Conservation (phyloP, 441 rosid genomes). For the Jatropha multifida region DNA sequence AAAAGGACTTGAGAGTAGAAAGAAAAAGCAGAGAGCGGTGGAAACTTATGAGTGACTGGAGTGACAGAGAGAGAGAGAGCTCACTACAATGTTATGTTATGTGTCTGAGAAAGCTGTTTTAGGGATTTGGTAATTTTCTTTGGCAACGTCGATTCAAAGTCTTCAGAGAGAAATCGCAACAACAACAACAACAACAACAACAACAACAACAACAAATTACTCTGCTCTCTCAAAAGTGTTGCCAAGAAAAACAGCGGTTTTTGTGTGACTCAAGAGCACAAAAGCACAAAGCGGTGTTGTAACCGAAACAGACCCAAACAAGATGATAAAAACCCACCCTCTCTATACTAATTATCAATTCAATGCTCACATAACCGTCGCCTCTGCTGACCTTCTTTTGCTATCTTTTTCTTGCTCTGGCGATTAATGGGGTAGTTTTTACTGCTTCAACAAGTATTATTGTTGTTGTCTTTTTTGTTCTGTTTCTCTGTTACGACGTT, state of each 20-base stretch:
- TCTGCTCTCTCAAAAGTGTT: slow-evolving; percentile 26
- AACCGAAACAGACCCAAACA: slow-evolving; percentile 41
- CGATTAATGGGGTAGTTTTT: slow-evolving; percentile 44
- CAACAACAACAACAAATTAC: slow-evolving; percentile 9
- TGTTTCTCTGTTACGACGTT: slow-evolving; percentile 1
- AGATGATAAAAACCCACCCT: slow-evolving; percentile 1
- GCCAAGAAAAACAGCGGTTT: slow-evolving; percentile 28
- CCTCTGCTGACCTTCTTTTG: slow-evolving; percentile 21
- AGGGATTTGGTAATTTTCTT: slow-evolving; percentile 34
- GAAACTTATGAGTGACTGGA: slow-evolving; percentile 17
- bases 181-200: slow-evolving; percentile 9
- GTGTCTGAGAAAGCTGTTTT: slow-evolving; percentile 21
- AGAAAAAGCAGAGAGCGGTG: slow-evolving; percentile 5
- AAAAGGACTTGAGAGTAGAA: slow-evolving; percentile 26
- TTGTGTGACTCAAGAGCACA: slow-evolving; percentile 22
- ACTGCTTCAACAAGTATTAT: slow-evolving; percentile 5
- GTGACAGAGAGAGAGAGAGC: slow-evolving; percentile 1
- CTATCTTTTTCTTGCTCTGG: slow-evolving; percentile 18
- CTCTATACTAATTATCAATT: slow-evolving; percentile 16
- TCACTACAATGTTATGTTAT: neutral
- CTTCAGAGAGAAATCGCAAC: slow-evolving; percentile 6
- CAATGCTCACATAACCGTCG: slow-evolving; percentile 49
- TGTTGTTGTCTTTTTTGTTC: neutral
- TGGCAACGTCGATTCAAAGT: slow-evolving; percentile 23
- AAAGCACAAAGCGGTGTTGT: slow-evolving; percentile 46